Evolutionary conservation across 1,284 basidiomycete species (phyloP), one percentile per base, ranked within the genome.

Genomic region (Ustilago nuda): DNA sequence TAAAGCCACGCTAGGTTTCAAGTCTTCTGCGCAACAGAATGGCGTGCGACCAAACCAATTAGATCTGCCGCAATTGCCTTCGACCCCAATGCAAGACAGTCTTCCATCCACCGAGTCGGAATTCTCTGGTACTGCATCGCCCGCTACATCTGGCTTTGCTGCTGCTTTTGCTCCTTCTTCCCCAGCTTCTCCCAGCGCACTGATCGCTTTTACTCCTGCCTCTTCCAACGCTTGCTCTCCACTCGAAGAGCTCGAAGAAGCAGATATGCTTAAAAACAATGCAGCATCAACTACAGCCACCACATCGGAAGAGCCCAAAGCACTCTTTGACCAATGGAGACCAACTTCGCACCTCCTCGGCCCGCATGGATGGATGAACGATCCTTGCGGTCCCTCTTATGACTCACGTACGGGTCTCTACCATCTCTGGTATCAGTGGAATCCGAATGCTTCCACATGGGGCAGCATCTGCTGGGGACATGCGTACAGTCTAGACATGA

Each of bases 321-420:
- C 32, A 17, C 61, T 63, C 4, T 81, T 81, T 45, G 8, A 64
- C 4, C 71, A 72, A 39, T 81, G 69, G 68, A 46, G 79, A 12
- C 79, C 79, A 12, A 45, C 61, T 3, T 79, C 64, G 5, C 80
- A 81, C 56, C 60, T 81, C n/a, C 61, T 80, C 37, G 76, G 70
- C 17, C 80, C 80, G 3, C 70, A 75, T 39, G 78, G 78, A 39
- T 81, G 80, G 80, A 80, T 81, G 72, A 81, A 80, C 39, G 80
- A 81, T 51, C 80, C 80, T 2, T 78, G 74, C 30, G 80, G 76
- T 3, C 78, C 80, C 0, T 74, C 61, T 30, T 81, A 65, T 56
- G 79, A 80, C 46, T 50, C 66, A 23, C 63, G 64, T 41, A 72
- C 78, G 0, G 63, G 69, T 11, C 62, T 75, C 39, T 79, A 74